phyloP scores from a whole-genome alignment of 176 grass and related monocot genomes.

The Rhynchospora pubera region DNA sequence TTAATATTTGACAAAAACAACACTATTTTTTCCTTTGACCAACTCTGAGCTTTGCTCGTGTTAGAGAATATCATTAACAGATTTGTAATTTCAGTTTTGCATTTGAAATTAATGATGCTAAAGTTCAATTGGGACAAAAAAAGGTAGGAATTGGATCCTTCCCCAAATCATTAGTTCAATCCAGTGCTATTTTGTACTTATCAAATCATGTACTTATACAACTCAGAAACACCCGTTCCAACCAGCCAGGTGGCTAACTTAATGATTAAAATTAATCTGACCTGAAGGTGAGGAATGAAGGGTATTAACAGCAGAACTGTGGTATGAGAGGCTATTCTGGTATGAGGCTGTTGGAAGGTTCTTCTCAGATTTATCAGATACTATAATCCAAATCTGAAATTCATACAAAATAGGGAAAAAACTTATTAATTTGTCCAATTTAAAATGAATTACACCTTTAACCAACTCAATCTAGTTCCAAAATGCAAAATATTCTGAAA shows the following conservation, averaged over 20 bases:
- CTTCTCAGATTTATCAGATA: conserved; percentile 41
- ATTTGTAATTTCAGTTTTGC: not conserved
- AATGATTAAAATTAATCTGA: conserved; percentile 9
- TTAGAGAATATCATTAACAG: not conserved
- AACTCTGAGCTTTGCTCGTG: not conserved
- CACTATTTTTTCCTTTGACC: not conserved
- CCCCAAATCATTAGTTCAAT: not conserved
- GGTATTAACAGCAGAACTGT: conserved; percentile 73
- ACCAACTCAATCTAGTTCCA: not conserved
- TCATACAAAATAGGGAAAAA: not conserved
- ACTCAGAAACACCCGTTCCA: not conserved
- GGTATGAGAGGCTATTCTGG: conserved; percentile 55
- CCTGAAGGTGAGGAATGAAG: conserved; percentile 93
- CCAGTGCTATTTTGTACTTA: not conserved
- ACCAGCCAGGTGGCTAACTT: not conserved
- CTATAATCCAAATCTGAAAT: conserved; percentile 65
- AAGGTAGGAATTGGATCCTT: not conserved
- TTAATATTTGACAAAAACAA: not conserved
- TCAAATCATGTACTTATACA: not conserved
- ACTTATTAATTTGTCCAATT: not conserved
- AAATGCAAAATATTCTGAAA: not conserved
- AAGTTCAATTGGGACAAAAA: not conserved
- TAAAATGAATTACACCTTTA: not conserved
- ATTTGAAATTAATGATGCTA: not conserved
- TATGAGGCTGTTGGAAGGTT: conserved; percentile 70